Evolutionary conservation across 1,284 basidiomycete species (phyloP).

Genomic region (Veloboletus limbatus): DNA sequence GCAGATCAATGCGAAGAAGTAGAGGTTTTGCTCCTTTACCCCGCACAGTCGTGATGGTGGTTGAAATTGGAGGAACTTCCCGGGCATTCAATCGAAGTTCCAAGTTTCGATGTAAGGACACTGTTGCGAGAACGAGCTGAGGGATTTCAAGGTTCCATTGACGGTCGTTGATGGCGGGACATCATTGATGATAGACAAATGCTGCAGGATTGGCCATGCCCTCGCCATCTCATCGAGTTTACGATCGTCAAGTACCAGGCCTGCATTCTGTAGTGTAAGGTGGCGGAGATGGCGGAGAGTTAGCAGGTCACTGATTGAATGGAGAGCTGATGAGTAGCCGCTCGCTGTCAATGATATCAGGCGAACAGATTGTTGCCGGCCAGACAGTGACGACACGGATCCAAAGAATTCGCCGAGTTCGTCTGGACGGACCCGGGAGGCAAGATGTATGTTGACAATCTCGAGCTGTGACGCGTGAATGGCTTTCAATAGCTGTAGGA

Average conservation of each 20-base stretch:
- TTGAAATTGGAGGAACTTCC: conserved; percentile 9
- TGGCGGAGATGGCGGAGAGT: conserved; percentile 15
- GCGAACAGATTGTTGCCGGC: conserved; percentile 12
- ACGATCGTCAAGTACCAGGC: conserved; percentile 19
- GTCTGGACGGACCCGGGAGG: conserved; percentile 14
- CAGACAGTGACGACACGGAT: conserved; percentile 11
- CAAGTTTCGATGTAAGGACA: conserved; percentile 20
- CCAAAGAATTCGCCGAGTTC: conserved; percentile 13
- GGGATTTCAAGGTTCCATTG: conserved; percentile 16
- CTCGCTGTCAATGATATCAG: conserved; percentile 13
- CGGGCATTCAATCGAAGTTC: conserved; percentile 21
- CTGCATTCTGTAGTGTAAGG: conserved; percentile 15
- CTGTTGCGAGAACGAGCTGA: conserved; percentile 12
- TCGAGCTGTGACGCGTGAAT: conserved; percentile 13
- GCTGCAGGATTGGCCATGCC: conserved; percentile 23
- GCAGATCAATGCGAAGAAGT: conserved; percentile 11
- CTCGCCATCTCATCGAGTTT: conserved; percentile 21
- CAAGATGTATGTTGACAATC: conserved; percentile 23
- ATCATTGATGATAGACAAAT: conserved; percentile 21
- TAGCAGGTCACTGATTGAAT: conserved; percentile 14
- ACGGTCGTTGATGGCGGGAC: conserved; percentile 13
- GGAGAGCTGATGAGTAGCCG: conserved; percentile 16
- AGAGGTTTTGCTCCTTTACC: conserved; percentile 4
- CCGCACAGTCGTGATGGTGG: background rate
- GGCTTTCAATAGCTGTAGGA: conserved; percentile 12